Evolutionary conservation across 2,329 filamentous ascomycete genomes (phyloP).

Genomic region (Calcarisporium arbuscula): DNA sequence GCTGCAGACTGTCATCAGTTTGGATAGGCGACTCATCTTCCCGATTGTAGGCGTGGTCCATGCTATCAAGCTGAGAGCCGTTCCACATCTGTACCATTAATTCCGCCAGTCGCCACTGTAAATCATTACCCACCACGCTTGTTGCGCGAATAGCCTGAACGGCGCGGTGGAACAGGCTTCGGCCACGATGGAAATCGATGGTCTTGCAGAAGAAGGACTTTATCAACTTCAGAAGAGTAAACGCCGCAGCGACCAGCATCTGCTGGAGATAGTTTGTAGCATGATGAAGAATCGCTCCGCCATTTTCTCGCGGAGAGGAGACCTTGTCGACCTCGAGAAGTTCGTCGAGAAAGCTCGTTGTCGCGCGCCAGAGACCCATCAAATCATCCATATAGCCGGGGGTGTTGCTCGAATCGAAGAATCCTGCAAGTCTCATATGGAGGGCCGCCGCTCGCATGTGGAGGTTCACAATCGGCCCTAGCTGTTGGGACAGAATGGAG

Average conservation of each 20-base stretch:
- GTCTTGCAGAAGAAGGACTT: slow-evolving; percentile 68
- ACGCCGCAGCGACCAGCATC: slow-evolving; percentile 77
- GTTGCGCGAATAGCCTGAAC: slow-evolving; percentile 65
- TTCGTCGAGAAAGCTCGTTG: slow-evolving; percentile 62
- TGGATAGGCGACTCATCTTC: slow-evolving; percentile 43
- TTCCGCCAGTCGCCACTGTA: slow-evolving; percentile 73
- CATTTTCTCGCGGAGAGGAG: slow-evolving; percentile 37
- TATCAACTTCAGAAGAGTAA: slow-evolving; percentile 72
- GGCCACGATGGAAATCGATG: slow-evolving; percentile 63
- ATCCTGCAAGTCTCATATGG: slow-evolving; percentile 71
- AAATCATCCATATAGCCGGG: slow-evolving; percentile 68
- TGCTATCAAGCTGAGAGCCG: slow-evolving; percentile 49
- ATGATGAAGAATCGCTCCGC: slow-evolving; percentile 55
- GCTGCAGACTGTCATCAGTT: slow-evolving; percentile 65
- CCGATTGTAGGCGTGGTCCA: slow-evolving; percentile 39
- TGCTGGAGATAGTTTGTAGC: slow-evolving; percentile 74
- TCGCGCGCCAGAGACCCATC: slow-evolving; percentile 68
- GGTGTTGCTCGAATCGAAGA: slow-evolving; percentile 71
- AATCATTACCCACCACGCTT: slow-evolving; percentile 70
- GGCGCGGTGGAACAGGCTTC: slow-evolving; percentile 63
- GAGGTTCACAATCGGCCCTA: slow-evolving; percentile 55
- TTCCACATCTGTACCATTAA: slow-evolving; percentile 88
- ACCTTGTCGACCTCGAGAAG: slow-evolving; percentile 49
- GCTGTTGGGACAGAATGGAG: slow-evolving; percentile 49
- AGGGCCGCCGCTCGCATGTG: slow-evolving; percentile 68